Evolutionary conservation across 495 filamentous ascomycete species (phyloP), one percentile per base, ranked within the genome.

Genomic region (Collariella sp.): DNA sequence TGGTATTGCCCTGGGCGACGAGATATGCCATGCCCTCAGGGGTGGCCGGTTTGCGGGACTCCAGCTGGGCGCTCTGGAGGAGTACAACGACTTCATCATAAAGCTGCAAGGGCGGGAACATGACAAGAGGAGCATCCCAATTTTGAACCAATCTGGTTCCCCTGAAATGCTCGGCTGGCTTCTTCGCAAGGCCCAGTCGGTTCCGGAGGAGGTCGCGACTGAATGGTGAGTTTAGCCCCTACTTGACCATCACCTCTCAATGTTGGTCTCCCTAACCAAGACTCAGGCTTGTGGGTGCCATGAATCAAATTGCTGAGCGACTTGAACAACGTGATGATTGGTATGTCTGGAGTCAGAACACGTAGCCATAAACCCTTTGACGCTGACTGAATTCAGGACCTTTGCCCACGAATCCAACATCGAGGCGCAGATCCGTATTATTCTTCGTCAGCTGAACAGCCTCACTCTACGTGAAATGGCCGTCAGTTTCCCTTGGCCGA

Each of bases 71-170:
- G 62, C 66, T 9, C 60, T 69, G 66, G 60, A 69, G 46, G 58
- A 65, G 46, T 69, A 69, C 57, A 69, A 69, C 48, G 66, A 69
- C 45, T 69, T 69, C 48, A 65, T 69, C 56, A 55, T 69, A 43
- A 69, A 65, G 52, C 60, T 69, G 2, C 66, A 69, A 45, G 59
- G 60, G 34, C 62, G 66, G 35, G 66, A 69, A 52, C 66, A 69
- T 55, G 66, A 69, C 57, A 69, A 69, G 60, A 64, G 66, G 33
- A 67, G 64, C 31, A 69, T 69, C n/a, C 66, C 66, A n/a, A 69
- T 69, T 0, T 55, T 69, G 22, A 69, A 69, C 56, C 64, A 67
- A 50, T 69, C 66, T 0, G 66, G 66, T 7, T 56, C 66, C 0
- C 66, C 66, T 2, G 66, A 69, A 57, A 67, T 59, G 60, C 57